phyloP scores from a whole-genome alignment of 2,329 filamentous ascomycete species.

The Xylariaceae sp. region DNA sequence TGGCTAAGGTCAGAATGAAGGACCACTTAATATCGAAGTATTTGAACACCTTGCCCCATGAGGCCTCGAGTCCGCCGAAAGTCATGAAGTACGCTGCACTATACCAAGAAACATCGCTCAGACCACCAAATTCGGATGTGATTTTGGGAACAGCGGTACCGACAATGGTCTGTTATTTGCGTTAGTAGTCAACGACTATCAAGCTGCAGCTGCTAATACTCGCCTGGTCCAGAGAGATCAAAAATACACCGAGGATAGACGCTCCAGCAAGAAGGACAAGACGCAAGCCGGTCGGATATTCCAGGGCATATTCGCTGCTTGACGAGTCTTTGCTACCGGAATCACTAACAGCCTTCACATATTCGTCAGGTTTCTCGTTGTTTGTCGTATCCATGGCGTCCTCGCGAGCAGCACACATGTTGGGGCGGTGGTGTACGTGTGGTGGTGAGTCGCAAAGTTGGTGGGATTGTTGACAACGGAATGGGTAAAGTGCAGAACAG shows the following conservation, averaged over 20 bases:
- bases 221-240: not conserved
- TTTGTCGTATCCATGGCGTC: no score
- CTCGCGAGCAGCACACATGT: no score
- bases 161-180: slow-evolving; percentile 54
- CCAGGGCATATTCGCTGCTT: not conserved
- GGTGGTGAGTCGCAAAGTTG: no score
- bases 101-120: slow-evolving; percentile 66
- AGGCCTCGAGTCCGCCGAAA: slow-evolving; percentile 52
- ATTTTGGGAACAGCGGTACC: slow-evolving; percentile 64
- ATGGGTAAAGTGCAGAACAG: no score
- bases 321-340: no score
- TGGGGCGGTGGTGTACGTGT: no score
- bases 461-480: no score
- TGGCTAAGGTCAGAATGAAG: slow-evolving; percentile 25
- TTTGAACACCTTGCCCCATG: slow-evolving; percentile 56
- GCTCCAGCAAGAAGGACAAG: not conserved
- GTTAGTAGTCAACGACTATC: not conserved
- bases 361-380: no score
- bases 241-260: not conserved
- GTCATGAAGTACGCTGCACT: slow-evolving; percentile 62
- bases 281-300: not conserved
- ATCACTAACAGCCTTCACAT: no score
- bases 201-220: not conserved
- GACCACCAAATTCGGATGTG: slow-evolving; percentile 58
- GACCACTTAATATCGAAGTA: slow-evolving; percentile 44